These are phyloP conservation scores for Physcomitrellopsis africana DNA, from an alignment of 225 moss, liverwort and hornwort species.

Conservation along the genomic window DNA sequence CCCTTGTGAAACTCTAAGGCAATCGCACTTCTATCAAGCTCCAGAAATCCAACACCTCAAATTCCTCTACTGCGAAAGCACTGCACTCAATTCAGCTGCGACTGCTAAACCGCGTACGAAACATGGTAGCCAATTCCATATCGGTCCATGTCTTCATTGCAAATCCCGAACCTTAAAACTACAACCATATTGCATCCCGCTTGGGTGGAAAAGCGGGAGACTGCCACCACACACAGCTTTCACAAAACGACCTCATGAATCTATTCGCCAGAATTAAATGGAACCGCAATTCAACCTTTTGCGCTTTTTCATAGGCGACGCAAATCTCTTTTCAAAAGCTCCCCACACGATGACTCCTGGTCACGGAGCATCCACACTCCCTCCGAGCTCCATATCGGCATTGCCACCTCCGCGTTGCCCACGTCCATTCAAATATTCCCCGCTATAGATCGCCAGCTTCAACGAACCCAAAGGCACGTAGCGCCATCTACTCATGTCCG, in stretches of 20 bases:
- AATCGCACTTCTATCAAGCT: background rate
- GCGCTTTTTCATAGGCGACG: background rate
- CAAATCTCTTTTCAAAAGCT: constrained; percentile 4
- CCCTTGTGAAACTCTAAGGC: background rate
- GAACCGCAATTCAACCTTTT: constrained; percentile 3
- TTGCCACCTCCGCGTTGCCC: background rate
- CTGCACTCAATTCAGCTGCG: constrained; percentile 6
- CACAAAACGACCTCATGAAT: background rate
- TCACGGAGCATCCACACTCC: constrained; percentile 34
- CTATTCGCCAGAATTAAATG: background rate
- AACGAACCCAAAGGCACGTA: constrained; percentile 17
- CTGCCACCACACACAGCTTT: background rate
- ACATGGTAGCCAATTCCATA: background rate
- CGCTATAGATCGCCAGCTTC: background rate
- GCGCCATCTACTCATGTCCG: constrained; percentile 10
- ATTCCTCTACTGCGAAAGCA: background rate
- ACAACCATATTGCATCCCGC: background rate
- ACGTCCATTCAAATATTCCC: constrained; percentile 36
- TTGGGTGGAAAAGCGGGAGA: background rate
- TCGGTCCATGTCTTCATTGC: too few species aligned
- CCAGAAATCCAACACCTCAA: background rate
- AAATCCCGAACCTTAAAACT: background rate
- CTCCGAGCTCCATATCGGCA: background rate
- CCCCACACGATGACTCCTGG: constrained; percentile 28
- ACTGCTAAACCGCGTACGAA: background rate